Base-by-base conservation (phyloP, 2,329 filamentous ascomycete species). In the Penicillium expansum region DNA sequence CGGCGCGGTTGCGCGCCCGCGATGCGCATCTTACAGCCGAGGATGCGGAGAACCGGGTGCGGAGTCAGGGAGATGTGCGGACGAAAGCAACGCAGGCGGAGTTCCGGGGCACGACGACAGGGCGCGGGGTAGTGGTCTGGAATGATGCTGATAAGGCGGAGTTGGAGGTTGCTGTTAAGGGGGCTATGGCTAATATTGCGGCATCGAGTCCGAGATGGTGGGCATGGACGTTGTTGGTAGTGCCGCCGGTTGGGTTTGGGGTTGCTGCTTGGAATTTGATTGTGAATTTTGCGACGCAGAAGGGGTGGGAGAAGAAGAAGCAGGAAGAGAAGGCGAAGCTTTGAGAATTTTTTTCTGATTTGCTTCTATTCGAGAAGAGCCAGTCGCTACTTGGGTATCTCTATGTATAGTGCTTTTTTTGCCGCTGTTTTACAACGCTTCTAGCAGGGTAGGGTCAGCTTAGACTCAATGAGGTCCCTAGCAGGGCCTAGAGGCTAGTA, bases 31-130 rank as follows among this genome's bases (percentile, higher is more conserved):
- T 97, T 33, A 89, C 82, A 9, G 82, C 83, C n/a, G 89, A 94
- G 70, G 94, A 99, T 72, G 94, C 93, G 16, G 83, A 88, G 79
- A 92, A 95, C 71, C 80, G 94, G 18, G 91, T 99, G 5, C 79
- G 82, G 61, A 95, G 91, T 70, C 94, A 99, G 80, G 88, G 86
- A 44, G 90, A 96, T 73, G 89, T 97, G 59, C 80, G 86, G 62
- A 84, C 89, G 66, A 97, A 97, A 82, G 92, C 90, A 18, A 81
- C 83, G 71, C 80, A 91, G 71, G 90, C 87, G 59, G 80, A 89
- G 74, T 85, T 83, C 45, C 79, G 91, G 44, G 50, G 71, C 1
- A 70, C 75, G 43, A 85, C 85, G 4, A 68, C 72, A 41, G 79
- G 78, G 7, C 82, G 81, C 47, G 93, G 92, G 0, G 82, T 92